Conservation (phyloP, 805 yeast genomes). For the Wickerhamomyces strasburgensis region DNA sequence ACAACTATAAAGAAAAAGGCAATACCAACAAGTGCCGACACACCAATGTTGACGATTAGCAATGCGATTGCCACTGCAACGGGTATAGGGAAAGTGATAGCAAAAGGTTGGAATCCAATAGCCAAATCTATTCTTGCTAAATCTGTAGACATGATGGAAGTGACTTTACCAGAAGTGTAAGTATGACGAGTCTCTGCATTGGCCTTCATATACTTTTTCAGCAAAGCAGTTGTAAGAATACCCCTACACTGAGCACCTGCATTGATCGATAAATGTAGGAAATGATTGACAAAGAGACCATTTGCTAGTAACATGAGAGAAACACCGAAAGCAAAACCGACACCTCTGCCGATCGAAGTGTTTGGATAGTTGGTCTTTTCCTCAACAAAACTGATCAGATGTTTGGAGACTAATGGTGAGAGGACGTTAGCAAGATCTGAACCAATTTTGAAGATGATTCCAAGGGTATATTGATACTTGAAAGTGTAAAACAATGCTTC, state of each 20-base stretch:
- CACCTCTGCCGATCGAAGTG: conserved; percentile 40
- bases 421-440: conserved; percentile 46
- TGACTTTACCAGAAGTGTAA: conserved; percentile 57
- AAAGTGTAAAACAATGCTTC: conserved; percentile 46
- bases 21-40: conserved; percentile 60
- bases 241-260: conserved; percentile 67
- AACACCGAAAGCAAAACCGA: conserved; percentile 57
- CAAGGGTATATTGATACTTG: conserved; percentile 36
- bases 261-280: conserved; percentile 44
- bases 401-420: conserved; percentile 51
- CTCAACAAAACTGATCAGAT: conserved; percentile 51
- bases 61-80: conserved; percentile 58
- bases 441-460: conserved; percentile 37
- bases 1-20: conserved; percentile 48
- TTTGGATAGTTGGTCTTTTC: conserved; percentile 35
- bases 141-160: conserved; percentile 74
- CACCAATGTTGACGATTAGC: conserved; percentile 63
- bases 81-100: conserved; percentile 54
- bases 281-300: conserved; percentile 44
- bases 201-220: conserved; percentile 58
- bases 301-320: conserved; percentile 36
- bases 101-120: conserved; percentile 52
- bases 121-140: conserved; percentile 70
- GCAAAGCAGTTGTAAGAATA: conserved; percentile 57
- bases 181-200: conserved; percentile 47